phyloP scores from a whole-genome alignment of 2,329 filamentous ascomycete species.

The Pseudogymnoascus pannorum region DNA sequence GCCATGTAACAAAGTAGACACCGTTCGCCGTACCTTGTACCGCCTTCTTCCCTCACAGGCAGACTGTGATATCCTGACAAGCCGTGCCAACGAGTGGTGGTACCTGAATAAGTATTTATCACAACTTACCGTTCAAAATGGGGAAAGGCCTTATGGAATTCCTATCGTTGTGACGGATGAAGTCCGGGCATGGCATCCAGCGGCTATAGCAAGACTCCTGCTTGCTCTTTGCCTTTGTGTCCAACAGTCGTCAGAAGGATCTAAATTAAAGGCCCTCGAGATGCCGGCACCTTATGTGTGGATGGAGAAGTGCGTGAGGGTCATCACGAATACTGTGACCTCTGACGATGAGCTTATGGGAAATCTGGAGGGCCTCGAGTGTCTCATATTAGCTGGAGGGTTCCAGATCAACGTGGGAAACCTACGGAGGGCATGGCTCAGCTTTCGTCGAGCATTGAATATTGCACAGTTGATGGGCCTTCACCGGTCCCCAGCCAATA shows the following conservation, averaged over 20 bases:
- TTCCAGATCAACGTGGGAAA: conserved; percentile 41
- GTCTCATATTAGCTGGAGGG: conserved; percentile 41
- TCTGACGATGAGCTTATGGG: conserved; percentile 39
- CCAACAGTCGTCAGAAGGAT: conserved; percentile 23
- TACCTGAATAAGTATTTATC: conserved; percentile 22
- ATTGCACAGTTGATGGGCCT: conserved; percentile 44
- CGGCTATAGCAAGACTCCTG: conserved; percentile 22
- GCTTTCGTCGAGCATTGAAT: conserved; percentile 40
- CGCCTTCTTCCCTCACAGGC: conserved; percentile 26
- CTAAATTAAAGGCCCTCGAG: conserved; percentile 20
- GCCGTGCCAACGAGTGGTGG: conserved; percentile 20
- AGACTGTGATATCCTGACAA: conserved; percentile 21
- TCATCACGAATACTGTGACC: conserved; percentile 30
- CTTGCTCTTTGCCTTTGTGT: conserved; percentile 24
- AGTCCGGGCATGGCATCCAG: conserved; percentile 20
- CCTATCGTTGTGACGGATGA: conserved; percentile 20
- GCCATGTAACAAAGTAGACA: conserved; percentile 19
- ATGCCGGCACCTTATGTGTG: conserved; percentile 18
- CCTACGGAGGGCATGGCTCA: conserved; percentile 43
- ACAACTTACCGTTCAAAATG: conserved; percentile 8
- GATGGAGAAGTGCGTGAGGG: conserved; percentile 23
- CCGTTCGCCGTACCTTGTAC: conserved; percentile 22
- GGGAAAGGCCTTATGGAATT: background rate
- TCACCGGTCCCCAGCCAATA: conserved; percentile 35
- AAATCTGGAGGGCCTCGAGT: conserved; percentile 44